phyloP scores from a whole-genome alignment of 2,329 filamentous ascomycete genomes.

The Fusarium acutatum region DNA sequence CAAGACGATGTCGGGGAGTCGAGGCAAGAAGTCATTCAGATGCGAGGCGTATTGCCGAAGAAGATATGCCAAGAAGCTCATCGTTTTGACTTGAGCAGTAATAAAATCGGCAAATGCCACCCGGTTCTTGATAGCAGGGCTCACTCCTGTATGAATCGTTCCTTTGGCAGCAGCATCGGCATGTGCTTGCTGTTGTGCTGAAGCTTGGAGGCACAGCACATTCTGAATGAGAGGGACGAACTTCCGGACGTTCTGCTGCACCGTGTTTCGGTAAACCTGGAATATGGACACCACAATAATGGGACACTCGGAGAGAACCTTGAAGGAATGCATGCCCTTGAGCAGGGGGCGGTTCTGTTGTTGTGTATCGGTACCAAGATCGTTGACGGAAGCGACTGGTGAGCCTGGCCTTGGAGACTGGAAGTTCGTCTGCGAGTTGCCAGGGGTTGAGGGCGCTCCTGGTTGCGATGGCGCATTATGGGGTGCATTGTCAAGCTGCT shows the following conservation, averaged over 20 bases:
- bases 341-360: constrained; percentile 82
- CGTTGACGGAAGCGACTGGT: constrained; percentile 81
- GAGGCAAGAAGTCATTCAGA: constrained; percentile 85
- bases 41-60: constrained; percentile 88
- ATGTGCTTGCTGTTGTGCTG: constrained; percentile 92
- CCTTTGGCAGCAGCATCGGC: constrained; percentile 80
- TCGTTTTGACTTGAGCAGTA: constrained; percentile 97
- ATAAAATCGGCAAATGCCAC: constrained; percentile 97
- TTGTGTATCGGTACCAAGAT: constrained; percentile 82
- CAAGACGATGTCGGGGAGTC: constrained; percentile 88
- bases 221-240: constrained; percentile 96
- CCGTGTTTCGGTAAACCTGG: constrained; percentile 85
- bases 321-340: constrained; percentile 98
- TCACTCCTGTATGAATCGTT: constrained; percentile 90
- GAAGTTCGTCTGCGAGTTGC: constrained; percentile 74
- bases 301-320: constrained; percentile 95
- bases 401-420: constrained; percentile 91
- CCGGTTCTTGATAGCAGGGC: constrained; percentile 90
- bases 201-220: constrained; percentile 87
- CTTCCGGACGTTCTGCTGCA: constrained; percentile 83
- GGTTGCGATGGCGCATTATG: constrained; percentile 60
- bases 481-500: constrained; percentile 86
- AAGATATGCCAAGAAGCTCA: constrained; percentile 97
- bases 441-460: constrained; percentile 72
- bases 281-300: constrained; percentile 99